Conservation (phyloP, 352 stramenopile species). For the Phytophthora pisi region DNA sequence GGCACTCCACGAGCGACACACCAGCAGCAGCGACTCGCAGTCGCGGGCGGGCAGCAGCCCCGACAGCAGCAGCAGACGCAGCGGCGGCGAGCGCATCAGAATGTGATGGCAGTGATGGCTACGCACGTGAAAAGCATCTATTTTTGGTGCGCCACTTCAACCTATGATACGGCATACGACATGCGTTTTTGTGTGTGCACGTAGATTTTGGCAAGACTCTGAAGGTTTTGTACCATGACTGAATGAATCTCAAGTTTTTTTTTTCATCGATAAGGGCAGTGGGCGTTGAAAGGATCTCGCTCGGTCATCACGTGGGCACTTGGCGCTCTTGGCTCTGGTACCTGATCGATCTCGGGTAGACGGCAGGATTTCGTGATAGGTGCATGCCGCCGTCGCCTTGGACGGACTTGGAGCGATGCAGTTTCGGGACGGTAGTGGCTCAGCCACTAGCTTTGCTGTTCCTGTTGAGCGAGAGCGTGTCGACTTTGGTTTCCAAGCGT, state of each 20-base stretch:
- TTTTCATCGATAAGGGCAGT: background rate
- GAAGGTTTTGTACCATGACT: too few species aligned
- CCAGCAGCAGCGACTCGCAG: slow-evolving; percentile 18
- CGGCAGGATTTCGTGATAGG: background rate
- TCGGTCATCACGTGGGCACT: background rate
- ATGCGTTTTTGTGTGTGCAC: background rate
- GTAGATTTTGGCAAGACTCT: too few species aligned
- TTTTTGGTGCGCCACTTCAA: slow-evolving; percentile 5
- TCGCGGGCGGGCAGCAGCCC: slow-evolving; percentile 26
- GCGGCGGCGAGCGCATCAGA: slow-evolving; percentile 10
- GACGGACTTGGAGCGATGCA: background rate
- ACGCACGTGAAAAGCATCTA: slow-evolving; percentile 7
- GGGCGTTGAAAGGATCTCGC: background rate
- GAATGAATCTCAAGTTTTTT: background rate
- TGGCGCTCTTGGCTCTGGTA: background rate
- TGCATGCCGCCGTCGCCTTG: background rate
- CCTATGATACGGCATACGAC: background rate
- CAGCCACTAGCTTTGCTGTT: background rate
- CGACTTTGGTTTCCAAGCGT: background rate
- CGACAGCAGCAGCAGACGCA: slow-evolving; percentile 26
- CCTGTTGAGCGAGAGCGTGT: background rate
- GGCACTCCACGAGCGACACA: slow-evolving; percentile 39
- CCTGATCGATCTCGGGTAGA: background rate
- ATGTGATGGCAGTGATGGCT: background rate
- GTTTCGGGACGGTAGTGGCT: background rate